These are phyloP conservation scores for Coffea canephora DNA, from an alignment of 257 asterid genomes.

Conservation along the genomic window DNA sequence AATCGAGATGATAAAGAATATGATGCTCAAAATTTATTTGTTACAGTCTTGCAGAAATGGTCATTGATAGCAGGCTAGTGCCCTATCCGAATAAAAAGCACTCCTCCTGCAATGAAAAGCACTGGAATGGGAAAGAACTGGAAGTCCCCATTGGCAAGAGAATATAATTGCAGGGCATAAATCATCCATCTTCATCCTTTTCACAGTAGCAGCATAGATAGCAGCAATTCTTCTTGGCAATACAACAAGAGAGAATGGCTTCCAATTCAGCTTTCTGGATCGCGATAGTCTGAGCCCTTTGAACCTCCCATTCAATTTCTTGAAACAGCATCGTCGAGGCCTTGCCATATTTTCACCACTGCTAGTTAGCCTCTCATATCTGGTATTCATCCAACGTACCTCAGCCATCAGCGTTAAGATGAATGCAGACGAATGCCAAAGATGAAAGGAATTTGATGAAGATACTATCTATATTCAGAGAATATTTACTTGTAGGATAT, in stretches of 20 bases:
- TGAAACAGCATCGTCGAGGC: slow-evolving; percentile 37
- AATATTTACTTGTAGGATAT: neutral
- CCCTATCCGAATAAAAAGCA: slow-evolving; percentile 13
- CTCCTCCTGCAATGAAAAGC: slow-evolving; percentile 18
- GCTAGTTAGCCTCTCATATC: slow-evolving; percentile 46
- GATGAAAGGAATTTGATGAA: neutral
- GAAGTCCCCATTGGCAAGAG: slow-evolving; percentile 76
- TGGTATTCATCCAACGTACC: slow-evolving; percentile 7
- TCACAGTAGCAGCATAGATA: slow-evolving; percentile 37
- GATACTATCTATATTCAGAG: neutral
- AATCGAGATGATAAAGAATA: neutral
- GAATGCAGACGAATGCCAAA: neutral
- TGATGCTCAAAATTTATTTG: neutral
- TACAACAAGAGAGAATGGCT: slow-evolving; percentile 48
- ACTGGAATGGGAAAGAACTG: slow-evolving; percentile 51
- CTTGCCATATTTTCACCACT: slow-evolving; percentile 26
- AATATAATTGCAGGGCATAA: slow-evolving; percentile 47
- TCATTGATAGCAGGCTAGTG: slow-evolving; percentile 9
- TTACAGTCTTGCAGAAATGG: neutral
- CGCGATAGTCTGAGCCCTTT: slow-evolving; percentile 54
- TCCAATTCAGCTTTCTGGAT: slow-evolving; percentile 62
- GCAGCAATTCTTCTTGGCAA: slow-evolving; percentile 56
- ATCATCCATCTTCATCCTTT: slow-evolving; percentile 48
- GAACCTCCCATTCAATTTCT: slow-evolving; percentile 42
- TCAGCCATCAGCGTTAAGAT: slow-evolving; percentile 5